phyloP scores from a whole-genome alignment of 1,139 yeast species.

The Pichia sp. region DNA sequence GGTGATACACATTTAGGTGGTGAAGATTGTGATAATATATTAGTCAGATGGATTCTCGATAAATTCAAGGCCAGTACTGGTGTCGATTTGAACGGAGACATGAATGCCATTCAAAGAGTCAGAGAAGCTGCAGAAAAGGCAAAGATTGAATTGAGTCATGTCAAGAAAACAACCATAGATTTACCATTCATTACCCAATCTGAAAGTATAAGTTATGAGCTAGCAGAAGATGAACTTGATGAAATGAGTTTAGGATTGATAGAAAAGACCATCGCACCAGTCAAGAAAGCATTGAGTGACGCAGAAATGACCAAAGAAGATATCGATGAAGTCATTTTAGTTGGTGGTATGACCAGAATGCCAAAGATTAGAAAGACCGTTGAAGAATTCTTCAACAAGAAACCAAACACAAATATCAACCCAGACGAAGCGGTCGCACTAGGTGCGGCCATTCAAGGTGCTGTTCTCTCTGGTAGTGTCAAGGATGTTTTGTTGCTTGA shows the following conservation, averaged over 20 bases:
- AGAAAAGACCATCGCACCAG: conserved; percentile 61
- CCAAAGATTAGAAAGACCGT: conserved; percentile 66
- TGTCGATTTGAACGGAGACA: conserved; percentile 42
- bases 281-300: conserved; percentile 65
- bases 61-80: conserved; percentile 45
- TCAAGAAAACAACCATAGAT: conserved; percentile 51
- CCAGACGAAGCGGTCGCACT: conserved; percentile 87
- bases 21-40: conserved; percentile 70
- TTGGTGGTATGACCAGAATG: conserved; percentile 89
- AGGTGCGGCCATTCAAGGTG: conserved; percentile 87
- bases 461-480: conserved; percentile 67
- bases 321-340: conserved; percentile 68
- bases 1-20: conserved; percentile 87
- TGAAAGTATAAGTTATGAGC: conserved; percentile 43
- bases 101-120: conserved; percentile 60
- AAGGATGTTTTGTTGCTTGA: conserved; percentile 72
- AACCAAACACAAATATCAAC: conserved; percentile 65
- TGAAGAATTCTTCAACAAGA: conserved; percentile 51
- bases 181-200: conserved; percentile 57
- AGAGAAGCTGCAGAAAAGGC: conserved; percentile 71
- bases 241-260: conserved; percentile 60
- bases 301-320: conserved; percentile 63
- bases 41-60: conserved; percentile 53
- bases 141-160: conserved; percentile 69
- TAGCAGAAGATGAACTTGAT: conserved; percentile 67